Evolutionary conservation across 2,329 filamentous ascomycete genomes (phyloP).

Genomic region (Diplocarpon mali): DNA sequence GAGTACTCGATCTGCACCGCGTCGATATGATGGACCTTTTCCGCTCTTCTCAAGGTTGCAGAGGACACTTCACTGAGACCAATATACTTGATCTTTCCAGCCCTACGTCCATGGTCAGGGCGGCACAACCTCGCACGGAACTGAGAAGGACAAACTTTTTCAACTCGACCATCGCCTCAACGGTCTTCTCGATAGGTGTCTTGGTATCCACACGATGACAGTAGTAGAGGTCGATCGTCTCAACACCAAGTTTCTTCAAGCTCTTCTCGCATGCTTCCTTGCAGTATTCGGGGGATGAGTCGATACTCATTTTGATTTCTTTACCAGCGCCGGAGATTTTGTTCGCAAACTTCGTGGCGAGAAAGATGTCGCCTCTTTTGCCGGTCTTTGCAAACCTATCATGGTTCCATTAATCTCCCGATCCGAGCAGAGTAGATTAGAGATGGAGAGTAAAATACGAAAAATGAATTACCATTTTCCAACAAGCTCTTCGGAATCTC

Average conservation of each 20-base stretch:
- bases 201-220: slow-evolving; percentile 31
- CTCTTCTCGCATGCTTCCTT: slow-evolving; percentile 32
- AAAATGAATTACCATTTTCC: slow-evolving; percentile 1
- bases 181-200: slow-evolving; percentile 34
- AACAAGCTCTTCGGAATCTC: slow-evolving; percentile 25
- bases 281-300: slow-evolving; percentile 32
- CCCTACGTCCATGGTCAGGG: slow-evolving; percentile 12
- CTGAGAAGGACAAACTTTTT: slow-evolving; percentile 20
- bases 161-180: slow-evolving; percentile 32
- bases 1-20: slow-evolving; percentile 44
- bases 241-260: slow-evolving; percentile 31
- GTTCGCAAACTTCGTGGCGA: slow-evolving; percentile 41
- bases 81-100: slow-evolving; percentile 46
- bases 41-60: slow-evolving; percentile 39
- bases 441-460: not conserved
- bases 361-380: slow-evolving; percentile 37
- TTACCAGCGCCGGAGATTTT: slow-evolving; percentile 5
- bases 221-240: slow-evolving; percentile 30
- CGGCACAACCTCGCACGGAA: too few species aligned
- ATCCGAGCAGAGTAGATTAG: not conserved
- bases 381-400: slow-evolving; percentile 24
- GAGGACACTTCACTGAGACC: slow-evolving; percentile 42
- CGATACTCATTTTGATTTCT: slow-evolving; percentile 8
- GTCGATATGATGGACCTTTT: slow-evolving; percentile 36
- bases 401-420: not conserved